Conservation (phyloP, 2,329 filamentous ascomycete genomes). For the Colletotrichum cereale region DNA sequence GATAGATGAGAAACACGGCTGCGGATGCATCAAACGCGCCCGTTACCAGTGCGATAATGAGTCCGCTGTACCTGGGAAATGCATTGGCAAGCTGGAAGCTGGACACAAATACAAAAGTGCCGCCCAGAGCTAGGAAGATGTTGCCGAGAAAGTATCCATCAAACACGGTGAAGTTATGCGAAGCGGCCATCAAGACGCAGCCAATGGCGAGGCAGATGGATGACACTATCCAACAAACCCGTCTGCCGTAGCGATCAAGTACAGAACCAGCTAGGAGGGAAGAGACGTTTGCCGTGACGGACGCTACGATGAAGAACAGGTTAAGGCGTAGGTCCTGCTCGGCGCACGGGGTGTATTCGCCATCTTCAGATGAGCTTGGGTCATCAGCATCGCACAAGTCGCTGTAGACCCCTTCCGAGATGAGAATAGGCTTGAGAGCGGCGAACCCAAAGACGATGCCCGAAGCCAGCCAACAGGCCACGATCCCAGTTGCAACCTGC, state of each 20-base stretch:
- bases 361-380: conserved; percentile 36
- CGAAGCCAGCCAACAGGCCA: conserved; percentile 81
- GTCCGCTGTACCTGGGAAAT: conserved; percentile 80
- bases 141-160: conserved; percentile 83
- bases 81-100: conserved; percentile 88
- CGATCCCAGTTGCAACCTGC: conserved; percentile 76
- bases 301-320: conserved; percentile 91
- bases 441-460: conserved; percentile 89
- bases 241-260: conserved; percentile 85
- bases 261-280: conserved; percentile 88
- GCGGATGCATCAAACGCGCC: conserved; percentile 88
- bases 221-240: conserved; percentile 79
- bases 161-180: conserved; percentile 69
- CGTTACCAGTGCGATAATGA: conserved; percentile 82
- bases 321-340: conserved; percentile 74
- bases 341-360: conserved; percentile 54
- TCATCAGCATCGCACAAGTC: conserved; percentile 65
- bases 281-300: conserved; percentile 87
- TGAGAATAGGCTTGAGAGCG: conserved; percentile 85
- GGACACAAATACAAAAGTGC: conserved; percentile 84
- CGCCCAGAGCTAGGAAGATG: conserved; percentile 81
- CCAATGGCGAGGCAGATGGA: conserved; percentile 76
- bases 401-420: conserved; percentile 78
- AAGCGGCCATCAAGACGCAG: conserved; percentile 78
- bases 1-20: conserved; percentile 81